phyloP scores from a whole-genome alignment of 2,329 filamentous ascomycete species.

The Herpotrichia juniperi region DNA sequence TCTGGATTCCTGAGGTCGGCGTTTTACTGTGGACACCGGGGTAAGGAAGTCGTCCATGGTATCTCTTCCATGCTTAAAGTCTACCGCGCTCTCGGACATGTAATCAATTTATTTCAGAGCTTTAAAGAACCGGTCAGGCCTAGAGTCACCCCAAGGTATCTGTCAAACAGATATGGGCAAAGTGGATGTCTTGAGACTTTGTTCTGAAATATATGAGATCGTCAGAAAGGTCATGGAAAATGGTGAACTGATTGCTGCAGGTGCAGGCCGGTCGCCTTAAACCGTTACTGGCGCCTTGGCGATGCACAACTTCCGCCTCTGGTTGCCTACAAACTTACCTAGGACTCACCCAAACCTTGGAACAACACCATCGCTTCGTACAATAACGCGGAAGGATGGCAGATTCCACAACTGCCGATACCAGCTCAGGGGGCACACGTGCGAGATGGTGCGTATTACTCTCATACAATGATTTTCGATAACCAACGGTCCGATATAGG shows the following conservation, averaged over 20 bases:
- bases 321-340: conserved; percentile 29
- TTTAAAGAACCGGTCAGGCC: background rate
- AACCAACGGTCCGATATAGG: conserved; percentile 58
- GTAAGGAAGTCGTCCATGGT: conserved; percentile 58
- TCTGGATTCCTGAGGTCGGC: conserved; percentile 20
- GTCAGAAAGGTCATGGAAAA: too few relatives aligned
- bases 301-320: conserved; percentile 19
- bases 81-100: background rate
- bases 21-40: conserved; percentile 50
- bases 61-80: conserved; percentile 13
- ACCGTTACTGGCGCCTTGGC: conserved; percentile 33
- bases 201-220: too few relatives aligned
- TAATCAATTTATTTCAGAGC: background rate
- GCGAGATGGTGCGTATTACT: conserved; percentile 52
- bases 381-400: conserved; percentile 29
- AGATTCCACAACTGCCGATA: conserved; percentile 16
- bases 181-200: too few relatives aligned
- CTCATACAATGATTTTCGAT: background rate
- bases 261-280: conserved; percentile 3
- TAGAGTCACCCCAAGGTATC: background rate
- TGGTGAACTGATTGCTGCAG: background rate
- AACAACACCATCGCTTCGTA: background rate
- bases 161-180: too few relatives aligned
- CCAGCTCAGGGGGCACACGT: conserved; percentile 26
- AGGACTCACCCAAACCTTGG: background rate